phyloP scores from a whole-genome alignment of 176 grass and related monocot genomes.

The Thalia dealbata region DNA sequence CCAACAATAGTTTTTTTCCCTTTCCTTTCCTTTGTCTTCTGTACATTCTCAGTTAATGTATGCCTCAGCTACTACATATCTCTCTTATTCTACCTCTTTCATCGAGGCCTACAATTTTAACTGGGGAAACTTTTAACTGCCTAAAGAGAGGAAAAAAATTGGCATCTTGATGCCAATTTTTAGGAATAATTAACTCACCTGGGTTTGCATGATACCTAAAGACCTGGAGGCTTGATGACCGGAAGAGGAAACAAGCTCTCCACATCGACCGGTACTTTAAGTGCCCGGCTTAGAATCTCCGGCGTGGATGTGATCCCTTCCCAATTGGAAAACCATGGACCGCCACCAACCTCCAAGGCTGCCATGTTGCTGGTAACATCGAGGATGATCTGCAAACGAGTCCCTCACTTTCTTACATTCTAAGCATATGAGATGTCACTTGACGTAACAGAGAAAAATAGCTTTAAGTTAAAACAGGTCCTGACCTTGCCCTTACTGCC shows the following conservation, averaged over 20 bases:
- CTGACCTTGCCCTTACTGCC: constrained; percentile 70
- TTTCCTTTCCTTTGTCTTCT: no score
- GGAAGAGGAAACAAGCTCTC: constrained; percentile 57
- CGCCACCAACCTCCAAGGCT: constrained; percentile 72
- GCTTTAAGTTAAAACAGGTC: not conserved
- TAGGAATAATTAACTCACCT: no score
- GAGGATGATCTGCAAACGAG: constrained; percentile 53
- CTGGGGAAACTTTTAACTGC: no score
- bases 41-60: no score
- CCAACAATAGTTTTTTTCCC: no score
- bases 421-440: no score
- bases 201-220: constrained; percentile 21
- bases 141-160: no score
- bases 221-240: constrained; percentile 68
- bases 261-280: constrained; percentile 42
- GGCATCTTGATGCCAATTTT: no score
- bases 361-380: constrained; percentile 79
- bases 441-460: no score
- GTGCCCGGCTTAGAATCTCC: constrained; percentile 36
- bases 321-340: constrained; percentile 83
- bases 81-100: no score
- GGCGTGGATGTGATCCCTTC: constrained; percentile 43
- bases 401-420: not conserved
- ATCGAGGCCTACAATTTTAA: no score
- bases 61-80: no score